Evolutionary conservation across 495 filamentous ascomycete genomes (phyloP), one percentile per base, ranked within the genome.

Genomic region (Aspergillus taichungensis): DNA sequence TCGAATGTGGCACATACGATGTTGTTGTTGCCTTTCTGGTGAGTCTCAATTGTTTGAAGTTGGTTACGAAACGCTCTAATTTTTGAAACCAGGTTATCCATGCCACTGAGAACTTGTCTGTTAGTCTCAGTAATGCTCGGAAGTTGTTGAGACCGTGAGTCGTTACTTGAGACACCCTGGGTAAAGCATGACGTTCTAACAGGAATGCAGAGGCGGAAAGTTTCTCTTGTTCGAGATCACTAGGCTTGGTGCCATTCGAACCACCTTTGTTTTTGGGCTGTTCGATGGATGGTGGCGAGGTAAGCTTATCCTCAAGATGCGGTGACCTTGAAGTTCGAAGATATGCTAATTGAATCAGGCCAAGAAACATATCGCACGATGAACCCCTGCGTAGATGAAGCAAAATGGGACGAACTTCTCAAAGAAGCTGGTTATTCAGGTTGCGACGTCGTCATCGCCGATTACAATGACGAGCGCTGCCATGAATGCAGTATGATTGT

Each of bases 1-100:
- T 75, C 34, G 58, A 66, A n/a, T 45, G 41, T 8, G 67, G 52
- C 6, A 49, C 52, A 0, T 79, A 72, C 52, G 74, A 79, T 49
- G 34, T 79, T 8, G 54, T 79, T 9, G 46, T 78, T 18, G 74
- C 73, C 2, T 55, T 58, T 29, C 50, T 50, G 39, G 51, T 53
- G 37, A 12, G 49, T 37, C 11, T 30, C 3, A 12, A 24, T 34
- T 39, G 33, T 32, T 12, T 13, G n/a, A 33, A 24, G 18, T 1
- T 35, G 3, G 13, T 34, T 24, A 29, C 30, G 5, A 11, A n/a
- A 10, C 13, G 7, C 3, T 13, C 30, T 38, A 10, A 32, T 8
- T 30, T 36, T 1, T 24, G 18, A 24, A 13, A 5, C 8, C 40
- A 66, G 30, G 72, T 73, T 5, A 53, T 62, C 5, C 59, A 62